A percentile compares a stretch with the other conserved stretches of the same genome.
Evolutionary conservation across 257 asterid species (phyloP).

Genomic region (Verbena officinalis): DNA sequence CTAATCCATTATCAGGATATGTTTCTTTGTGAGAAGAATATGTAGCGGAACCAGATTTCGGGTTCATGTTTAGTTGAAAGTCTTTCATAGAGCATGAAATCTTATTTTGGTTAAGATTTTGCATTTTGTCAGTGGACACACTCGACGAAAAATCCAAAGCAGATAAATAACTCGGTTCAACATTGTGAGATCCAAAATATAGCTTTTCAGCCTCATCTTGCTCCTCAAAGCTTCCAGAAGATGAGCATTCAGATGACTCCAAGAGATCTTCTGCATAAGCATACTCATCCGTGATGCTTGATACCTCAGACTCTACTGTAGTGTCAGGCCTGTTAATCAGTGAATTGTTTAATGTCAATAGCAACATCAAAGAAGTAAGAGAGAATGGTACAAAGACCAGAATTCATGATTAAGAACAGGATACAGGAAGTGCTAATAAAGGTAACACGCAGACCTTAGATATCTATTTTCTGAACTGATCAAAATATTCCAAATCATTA

Average conservation of each 20-base stretch:
- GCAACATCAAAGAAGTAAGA: conserved; percentile 18
- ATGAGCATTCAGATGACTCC: conserved; percentile 74
- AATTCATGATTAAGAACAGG: conserved; percentile 10
- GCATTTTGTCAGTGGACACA: conserved; percentile 40
- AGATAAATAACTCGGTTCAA: conserved; percentile 60
- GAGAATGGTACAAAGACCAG: conserved; percentile 15
- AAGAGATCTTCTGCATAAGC: conserved; percentile 56
- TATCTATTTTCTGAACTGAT: conserved; percentile 5
- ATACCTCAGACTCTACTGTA: conserved; percentile 44
- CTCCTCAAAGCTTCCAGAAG: conserved; percentile 58
- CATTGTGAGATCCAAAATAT: conserved; percentile 24
- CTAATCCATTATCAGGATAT: conserved; percentile 25
- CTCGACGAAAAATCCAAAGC: conserved; percentile 63
- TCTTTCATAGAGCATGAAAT: conserved; percentile 38
- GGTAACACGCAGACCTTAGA: conserved; percentile 11
- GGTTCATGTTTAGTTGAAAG: conserved; percentile 32
- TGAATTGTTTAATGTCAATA: conserved; percentile 23
- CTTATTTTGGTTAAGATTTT: conserved; percentile 39
- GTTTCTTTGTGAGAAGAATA: conserved; percentile 34
- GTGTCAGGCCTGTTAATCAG: conserved; percentile 47
- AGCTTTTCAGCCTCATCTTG: conserved; percentile 49
- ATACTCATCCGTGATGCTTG: conserved; percentile 48
- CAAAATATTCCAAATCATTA: conserved; percentile 16
- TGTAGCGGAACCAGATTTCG: conserved; percentile 30
- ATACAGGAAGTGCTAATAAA: background rate